Evolutionary conservation across 441 rosid genomes (phyloP).

Genomic region (Hypseocharis bilobata): DNA sequence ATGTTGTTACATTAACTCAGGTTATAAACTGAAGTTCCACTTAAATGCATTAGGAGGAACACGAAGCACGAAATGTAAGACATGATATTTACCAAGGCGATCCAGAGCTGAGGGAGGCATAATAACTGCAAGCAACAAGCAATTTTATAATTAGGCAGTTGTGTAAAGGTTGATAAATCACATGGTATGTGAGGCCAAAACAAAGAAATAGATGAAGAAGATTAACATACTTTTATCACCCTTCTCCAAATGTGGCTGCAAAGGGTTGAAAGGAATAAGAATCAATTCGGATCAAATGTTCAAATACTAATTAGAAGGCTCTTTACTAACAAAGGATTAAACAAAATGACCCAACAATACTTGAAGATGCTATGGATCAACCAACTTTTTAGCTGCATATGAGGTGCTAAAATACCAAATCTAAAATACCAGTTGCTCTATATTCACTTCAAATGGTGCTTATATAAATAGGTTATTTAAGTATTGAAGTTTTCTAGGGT

Average conservation of each 20-base stretch:
- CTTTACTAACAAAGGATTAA: no score
- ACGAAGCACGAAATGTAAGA: neutral
- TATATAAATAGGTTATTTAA: neutral
- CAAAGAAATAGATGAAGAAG: neutral
- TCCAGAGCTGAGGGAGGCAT: slow-evolving; percentile 66
- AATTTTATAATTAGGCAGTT: slow-evolving; percentile 7
- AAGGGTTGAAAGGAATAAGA: slow-evolving; percentile 13
- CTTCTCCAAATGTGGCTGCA: slow-evolving; percentile 68
- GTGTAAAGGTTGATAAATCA: neutral
- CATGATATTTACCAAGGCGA: slow-evolving; percentile 41
- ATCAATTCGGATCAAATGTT: neutral
- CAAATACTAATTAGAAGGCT: neutral
- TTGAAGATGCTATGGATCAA: no score
- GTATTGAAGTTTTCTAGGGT: neutral
- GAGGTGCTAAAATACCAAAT: no score
- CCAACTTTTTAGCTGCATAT: no score
- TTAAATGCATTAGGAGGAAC: no score
- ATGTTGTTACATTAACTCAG: neutral
- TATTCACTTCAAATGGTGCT: no score
- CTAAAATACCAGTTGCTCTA: no score
- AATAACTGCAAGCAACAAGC: slow-evolving; percentile 33
- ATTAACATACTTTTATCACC: slow-evolving; percentile 55
- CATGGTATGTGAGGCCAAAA: neutral
- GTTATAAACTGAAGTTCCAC: neutral
- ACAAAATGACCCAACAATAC: no score